These are phyloP conservation scores for Sanghuangporus sanghuang DNA, from an alignment of 1,284 basidiomycete genomes.

Conservation along the genomic window DNA sequence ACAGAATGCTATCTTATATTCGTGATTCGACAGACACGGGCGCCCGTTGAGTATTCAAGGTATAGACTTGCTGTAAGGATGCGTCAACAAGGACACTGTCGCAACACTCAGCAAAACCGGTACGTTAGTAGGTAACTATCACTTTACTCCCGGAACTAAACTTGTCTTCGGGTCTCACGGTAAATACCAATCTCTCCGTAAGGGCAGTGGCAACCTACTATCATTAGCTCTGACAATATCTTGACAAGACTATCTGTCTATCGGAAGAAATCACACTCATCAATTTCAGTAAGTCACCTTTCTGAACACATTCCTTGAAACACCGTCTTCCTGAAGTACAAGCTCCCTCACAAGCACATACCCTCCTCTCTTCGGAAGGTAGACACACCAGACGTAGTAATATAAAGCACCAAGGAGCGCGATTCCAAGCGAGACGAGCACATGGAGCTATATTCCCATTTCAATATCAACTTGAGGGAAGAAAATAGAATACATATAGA, in stretches of 20 bases:
- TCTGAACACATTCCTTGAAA: constrained; percentile 39
- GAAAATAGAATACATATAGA: background rate
- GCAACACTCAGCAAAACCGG: background rate
- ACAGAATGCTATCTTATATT: background rate
- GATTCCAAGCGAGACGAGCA: constrained; percentile 43
- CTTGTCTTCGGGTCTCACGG: no score
- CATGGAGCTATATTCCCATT: constrained; percentile 39
- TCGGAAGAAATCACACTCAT: background rate
- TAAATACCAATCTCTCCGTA: no score
- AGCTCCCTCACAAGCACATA: constrained; percentile 47
- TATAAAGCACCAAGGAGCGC: constrained; percentile 50
- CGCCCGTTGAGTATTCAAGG: background rate
- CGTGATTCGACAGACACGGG: background rate
- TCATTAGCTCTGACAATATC: no score
- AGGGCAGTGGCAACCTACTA: no score
- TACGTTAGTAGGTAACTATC: background rate
- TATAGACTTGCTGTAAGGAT: background rate
- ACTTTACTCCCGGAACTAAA: background rate
- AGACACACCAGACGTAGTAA: constrained; percentile 53
- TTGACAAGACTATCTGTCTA: background rate
- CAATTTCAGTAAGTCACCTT: constrained; percentile 21
- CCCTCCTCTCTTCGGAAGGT: constrained; percentile 46
- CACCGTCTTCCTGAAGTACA: constrained; percentile 48
- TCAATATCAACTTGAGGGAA: background rate
- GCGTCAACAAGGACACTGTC: background rate